Base-by-base conservation (phyloP, 257 asterid genomes). In the Solanum rostratum region DNA sequence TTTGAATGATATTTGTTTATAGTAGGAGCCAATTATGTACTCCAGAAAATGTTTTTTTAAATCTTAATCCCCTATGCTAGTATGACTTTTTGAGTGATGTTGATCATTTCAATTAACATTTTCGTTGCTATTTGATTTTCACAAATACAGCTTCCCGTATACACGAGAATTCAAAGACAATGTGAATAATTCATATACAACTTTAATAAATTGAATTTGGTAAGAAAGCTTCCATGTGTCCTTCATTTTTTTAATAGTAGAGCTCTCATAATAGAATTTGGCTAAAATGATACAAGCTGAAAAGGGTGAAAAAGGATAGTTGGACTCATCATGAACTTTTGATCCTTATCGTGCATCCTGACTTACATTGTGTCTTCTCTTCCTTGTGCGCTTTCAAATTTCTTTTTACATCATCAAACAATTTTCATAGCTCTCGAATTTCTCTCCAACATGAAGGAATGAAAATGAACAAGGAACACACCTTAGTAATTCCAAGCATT, bases 61-160 rank as follows among this genome's bases (percentile, higher is more conserved):
- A 37, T 46, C 45, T 13, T 55, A 3, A 29, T 18, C 53, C 19
- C 18, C 46, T 27, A 80, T 55, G 7, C 29, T 18, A 6, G 37
- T 79, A 53, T 80, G 84, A 33, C 15, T 37, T 29, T n/a, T 29
- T 7, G 15, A 15, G 5, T 80, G 53, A 41, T 37, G 70, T 37
- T 20, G n/a, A 20, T 19, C 18, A 11, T 79, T 22, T 39, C 10
- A 15, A 33, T 79, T 79, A 63, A 55, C 29, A 60, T 14, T 84
- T 84, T 57, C 70, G 27, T 76, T 37, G 45, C 50, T 86, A 81
- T 33, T 54, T 62, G 59, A 69, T 85, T 83, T 68, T 70, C 88
- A 80, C 87, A 63, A 84, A 87, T 84, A 84, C 95, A 92, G 98
- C 89, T 89, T 91, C 80, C 97, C 94, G 2, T 92, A 91, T 80